These are phyloP conservation scores for Hamamelis virginiana DNA, from an alignment of 164 flowering plant species.

Conservation along the genomic window DNA sequence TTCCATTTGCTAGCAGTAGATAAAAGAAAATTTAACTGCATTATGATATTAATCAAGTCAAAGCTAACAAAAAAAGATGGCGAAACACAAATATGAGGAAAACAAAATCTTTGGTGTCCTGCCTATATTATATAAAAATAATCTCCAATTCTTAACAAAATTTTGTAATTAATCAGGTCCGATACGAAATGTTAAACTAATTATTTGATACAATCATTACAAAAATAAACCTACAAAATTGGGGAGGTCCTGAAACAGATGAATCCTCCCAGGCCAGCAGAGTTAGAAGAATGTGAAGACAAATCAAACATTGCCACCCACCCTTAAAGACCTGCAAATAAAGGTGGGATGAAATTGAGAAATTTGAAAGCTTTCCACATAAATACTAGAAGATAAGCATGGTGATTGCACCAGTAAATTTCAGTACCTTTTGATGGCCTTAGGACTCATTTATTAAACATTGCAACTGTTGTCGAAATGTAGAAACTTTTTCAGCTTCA, in stretches of 20 bases:
- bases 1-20: too few species aligned
- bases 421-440: constrained; percentile 7
- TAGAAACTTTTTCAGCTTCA: constrained; percentile 49
- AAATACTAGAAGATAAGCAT: neutral
- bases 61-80: too few species aligned
- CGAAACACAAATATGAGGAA: too few species aligned
- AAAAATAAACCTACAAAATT: neutral
- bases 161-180: neutral
- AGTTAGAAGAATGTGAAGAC: neutral
- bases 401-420: neutral
- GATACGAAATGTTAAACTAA: neutral
- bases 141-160: too few species aligned
- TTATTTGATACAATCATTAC: neutral
- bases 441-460: constrained; percentile 49
- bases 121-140: too few species aligned
- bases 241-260: neutral
- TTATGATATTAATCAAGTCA: too few species aligned
- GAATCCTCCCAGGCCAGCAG: neutral
- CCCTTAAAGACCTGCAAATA: neutral
- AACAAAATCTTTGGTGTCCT: too few species aligned
- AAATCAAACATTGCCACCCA: neutral
- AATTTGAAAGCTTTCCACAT: neutral
- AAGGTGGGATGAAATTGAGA: neutral
- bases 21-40: too few species aligned
- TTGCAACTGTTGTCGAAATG: constrained; percentile 57